These are phyloP conservation scores for Amaranthus palmeri DNA, from an alignment of 148 eudicot genomes.

Conservation along the genomic window DNA sequence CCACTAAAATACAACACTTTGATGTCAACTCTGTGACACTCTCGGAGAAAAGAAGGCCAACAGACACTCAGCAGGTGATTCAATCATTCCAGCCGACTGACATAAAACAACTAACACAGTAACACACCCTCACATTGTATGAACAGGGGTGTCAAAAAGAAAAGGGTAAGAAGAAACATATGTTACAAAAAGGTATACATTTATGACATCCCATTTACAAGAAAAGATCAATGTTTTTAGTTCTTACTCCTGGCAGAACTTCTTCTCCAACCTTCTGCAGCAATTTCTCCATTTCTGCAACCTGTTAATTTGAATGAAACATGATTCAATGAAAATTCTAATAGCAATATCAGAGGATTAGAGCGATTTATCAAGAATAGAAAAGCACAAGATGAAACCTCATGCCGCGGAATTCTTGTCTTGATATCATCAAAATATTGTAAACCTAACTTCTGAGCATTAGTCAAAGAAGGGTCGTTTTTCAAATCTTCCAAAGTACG, in stretches of 20 bases:
- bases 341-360: background rate
- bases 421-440: constrained; percentile 88
- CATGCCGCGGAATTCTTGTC: constrained; percentile 88
- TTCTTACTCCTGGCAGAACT: constrained; percentile 75
- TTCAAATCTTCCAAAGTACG: constrained; percentile 71
- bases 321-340: constrained; percentile 2
- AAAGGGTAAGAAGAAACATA: background rate
- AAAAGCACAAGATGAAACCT: constrained; percentile 44
- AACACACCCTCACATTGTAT: background rate
- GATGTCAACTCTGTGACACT: no score
- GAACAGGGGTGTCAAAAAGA: background rate
- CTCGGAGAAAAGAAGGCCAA: no score
- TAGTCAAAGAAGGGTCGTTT: constrained; percentile 60
- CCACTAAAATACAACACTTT: no score
- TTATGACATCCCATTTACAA: constrained; percentile 7
- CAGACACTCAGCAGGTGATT: no score
- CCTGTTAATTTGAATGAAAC: constrained; percentile 37
- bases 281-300: constrained; percentile 75
- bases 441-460: constrained; percentile 71
- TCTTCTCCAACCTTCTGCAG: constrained; percentile 68
- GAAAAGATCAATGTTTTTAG: constrained; percentile 28
- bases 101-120: background rate
- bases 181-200: constrained; percentile 6
- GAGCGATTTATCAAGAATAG: constrained; percentile 3
- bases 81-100: no score